Percentiles rank a stretch among this genome's conserved stretches.
These are phyloP conservation scores for Stellera chamaejasme DNA, from an alignment of 345 rosid genomes.

Conservation along the genomic window DNA sequence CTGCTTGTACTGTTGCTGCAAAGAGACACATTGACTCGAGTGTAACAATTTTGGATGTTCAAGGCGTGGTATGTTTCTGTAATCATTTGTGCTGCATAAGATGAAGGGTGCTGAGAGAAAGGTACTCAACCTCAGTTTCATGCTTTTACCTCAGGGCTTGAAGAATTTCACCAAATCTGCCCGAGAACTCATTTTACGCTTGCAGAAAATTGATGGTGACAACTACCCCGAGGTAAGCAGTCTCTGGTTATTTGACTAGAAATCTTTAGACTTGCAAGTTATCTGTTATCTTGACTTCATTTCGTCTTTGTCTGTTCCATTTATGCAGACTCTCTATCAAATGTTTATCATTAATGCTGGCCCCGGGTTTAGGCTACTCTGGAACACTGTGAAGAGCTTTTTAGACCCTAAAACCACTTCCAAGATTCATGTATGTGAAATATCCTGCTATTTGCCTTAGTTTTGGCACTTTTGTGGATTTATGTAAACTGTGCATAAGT, in stretches of 20 bases:
- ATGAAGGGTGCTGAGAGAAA: too few species aligned
- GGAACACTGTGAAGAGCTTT: constrained; percentile 85
- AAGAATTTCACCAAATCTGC: constrained; percentile 93
- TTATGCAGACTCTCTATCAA: constrained; percentile 88
- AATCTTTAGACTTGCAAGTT: not conserved
- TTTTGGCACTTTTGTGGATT: constrained; percentile 4
- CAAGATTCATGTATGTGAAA: constrained; percentile 72
- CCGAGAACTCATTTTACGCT: constrained; percentile 76
- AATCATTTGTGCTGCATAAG: not conserved
- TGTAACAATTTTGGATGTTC: constrained; percentile 96
- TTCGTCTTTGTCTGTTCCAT: not conserved
- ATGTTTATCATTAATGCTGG: constrained; percentile 99
- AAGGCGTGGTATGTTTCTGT: constrained; percentile 71
- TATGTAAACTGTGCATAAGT: too few species aligned
- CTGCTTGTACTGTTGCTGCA: constrained; percentile 83
- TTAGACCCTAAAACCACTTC: constrained; percentile 97
- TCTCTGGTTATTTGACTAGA: not conserved
- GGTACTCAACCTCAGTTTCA: constrained; percentile 8
- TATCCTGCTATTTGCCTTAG: not conserved
- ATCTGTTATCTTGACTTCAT: not conserved
- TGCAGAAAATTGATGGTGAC: constrained; percentile 96
- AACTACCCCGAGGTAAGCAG: constrained; percentile 90
- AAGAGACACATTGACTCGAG: constrained; percentile 95
- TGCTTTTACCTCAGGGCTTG: constrained; percentile 41
- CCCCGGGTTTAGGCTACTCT: constrained; percentile 76